A percentile compares a stretch with the other conserved stretches of the same genome.
Conservation (phyloP, 306 rosid species). For the Styphnolobium japonicum region DNA sequence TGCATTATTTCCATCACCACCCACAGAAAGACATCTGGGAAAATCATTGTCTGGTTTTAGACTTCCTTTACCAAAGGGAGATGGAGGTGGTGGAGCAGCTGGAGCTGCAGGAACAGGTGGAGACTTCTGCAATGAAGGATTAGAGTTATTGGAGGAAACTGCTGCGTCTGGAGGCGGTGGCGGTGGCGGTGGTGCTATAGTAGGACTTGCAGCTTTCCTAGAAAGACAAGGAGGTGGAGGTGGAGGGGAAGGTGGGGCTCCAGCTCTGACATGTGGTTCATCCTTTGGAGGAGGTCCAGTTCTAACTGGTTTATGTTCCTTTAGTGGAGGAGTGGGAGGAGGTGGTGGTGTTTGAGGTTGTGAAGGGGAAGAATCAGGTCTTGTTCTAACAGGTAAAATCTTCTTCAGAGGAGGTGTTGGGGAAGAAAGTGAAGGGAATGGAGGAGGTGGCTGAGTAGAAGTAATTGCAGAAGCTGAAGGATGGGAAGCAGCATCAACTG, state of each 20-base stretch:
- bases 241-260: conserved; percentile 40
- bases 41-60: conserved; percentile 18
- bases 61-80: conserved; percentile 32
- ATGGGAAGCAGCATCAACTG: background rate
- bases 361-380: background rate
- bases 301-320: conserved; percentile 1
- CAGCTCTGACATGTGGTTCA: conserved; percentile 10
- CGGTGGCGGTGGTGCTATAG: background rate
- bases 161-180: conserved; percentile 28
- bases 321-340: background rate
- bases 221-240: conserved; percentile 10
- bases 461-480: background rate
- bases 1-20: conserved; percentile 14
- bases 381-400: conserved; percentile 4
- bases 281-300: conserved; percentile 24
- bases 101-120: conserved; percentile 34
- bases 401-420: conserved; percentile 6
- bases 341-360: conserved; percentile 18
- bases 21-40: background rate
- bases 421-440: background rate
- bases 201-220: conserved; percentile 1
- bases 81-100: conserved; percentile 55
- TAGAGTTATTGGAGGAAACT: conserved; percentile 16
- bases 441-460: conserved; percentile 24
- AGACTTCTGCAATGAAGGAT: conserved; percentile 18